Percentiles rank a stretch among this genome's conserved stretches.
Conservation (phyloP, 805 yeast species). For the Sungouiozyma ichnusensis region DNA sequence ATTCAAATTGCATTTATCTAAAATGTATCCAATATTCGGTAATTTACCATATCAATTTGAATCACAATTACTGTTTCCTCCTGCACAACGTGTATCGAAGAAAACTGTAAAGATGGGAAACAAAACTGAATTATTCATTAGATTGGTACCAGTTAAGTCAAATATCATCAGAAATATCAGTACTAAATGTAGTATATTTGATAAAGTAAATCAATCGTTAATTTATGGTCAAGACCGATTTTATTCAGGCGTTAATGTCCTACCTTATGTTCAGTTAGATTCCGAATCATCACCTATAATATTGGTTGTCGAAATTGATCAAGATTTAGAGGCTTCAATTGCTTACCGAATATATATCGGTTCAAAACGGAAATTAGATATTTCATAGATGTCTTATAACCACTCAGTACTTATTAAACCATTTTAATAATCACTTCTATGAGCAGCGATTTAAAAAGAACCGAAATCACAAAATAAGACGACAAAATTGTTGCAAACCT, state of each 20-base stretch:
- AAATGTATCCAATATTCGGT: conserved; percentile 15
- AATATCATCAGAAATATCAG: neutral
- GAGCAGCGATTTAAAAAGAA: too few relatives aligned
- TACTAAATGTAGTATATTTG: conserved; percentile 17
- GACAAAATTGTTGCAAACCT: neutral
- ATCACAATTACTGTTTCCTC: conserved; percentile 6
- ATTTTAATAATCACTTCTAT: too few relatives aligned
- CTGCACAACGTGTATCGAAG: conserved; percentile 6
- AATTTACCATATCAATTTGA: conserved; percentile 14
- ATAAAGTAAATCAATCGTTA: conserved; percentile 8
- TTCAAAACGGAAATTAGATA: conserved; percentile 4
- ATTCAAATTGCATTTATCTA: conserved; percentile 3
- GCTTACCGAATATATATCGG: conserved; percentile 5
- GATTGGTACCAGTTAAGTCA: conserved; percentile 10
- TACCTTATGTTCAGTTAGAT: conserved; percentile 8
- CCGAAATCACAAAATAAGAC: too few relatives aligned
- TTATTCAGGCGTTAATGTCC: conserved; percentile 9
- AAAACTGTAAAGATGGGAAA: conserved; percentile 2
- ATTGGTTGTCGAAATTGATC: conserved; percentile 15
- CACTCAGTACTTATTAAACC: too few relatives aligned
- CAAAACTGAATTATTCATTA: conserved; percentile 11
- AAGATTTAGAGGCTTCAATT: neutral
- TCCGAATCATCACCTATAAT: conserved; percentile 3
- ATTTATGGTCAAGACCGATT: conserved; percentile 8
- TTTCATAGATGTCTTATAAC: too few relatives aligned